Conservation (phyloP, 768 basidiomycete species). For the Boletus subparvulus region DNA sequence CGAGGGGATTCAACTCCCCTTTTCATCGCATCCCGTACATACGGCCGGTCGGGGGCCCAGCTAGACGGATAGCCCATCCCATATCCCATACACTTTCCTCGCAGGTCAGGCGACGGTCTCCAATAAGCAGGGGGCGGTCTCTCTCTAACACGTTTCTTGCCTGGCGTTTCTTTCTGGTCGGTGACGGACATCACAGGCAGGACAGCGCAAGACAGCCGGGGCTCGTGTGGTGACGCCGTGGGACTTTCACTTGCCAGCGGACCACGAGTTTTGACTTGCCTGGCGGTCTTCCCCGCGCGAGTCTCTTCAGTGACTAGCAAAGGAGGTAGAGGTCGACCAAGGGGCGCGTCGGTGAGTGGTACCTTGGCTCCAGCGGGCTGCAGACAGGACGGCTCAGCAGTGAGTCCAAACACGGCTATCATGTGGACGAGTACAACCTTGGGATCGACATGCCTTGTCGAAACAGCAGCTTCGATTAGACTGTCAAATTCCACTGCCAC, state of each 20-base stretch:
- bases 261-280: not conserved
- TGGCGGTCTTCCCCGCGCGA: not conserved
- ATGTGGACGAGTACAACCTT: conserved; percentile 15
- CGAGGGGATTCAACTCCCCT: conserved; percentile 11
- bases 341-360: not conserved
- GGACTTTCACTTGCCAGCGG: not conserved
- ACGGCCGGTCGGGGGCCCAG: conserved; percentile 23
- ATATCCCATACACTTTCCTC: conserved; percentile 31
- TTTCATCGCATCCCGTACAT: conserved; percentile 30
- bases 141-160: conserved; percentile 13
- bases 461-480: conserved; percentile 22
- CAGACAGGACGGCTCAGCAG: not conserved
- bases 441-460: conserved; percentile 12
- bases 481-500: conserved; percentile 40
- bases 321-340: conserved; percentile 10
- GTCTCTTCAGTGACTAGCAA: conserved; percentile 26
- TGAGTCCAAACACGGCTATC: not conserved
- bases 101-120: conserved; percentile 23
- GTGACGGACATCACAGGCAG: conserved; percentile 15
- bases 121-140: conserved; percentile 28
- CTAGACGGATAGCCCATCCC: conserved; percentile 33
- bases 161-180: not conserved
- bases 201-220: conserved; percentile 16
- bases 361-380: conserved; percentile 10
- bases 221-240: conserved; percentile 25